Conservation (phyloP, 2,329 filamentous ascomycete species). For the Juglanconis oblonga region DNA sequence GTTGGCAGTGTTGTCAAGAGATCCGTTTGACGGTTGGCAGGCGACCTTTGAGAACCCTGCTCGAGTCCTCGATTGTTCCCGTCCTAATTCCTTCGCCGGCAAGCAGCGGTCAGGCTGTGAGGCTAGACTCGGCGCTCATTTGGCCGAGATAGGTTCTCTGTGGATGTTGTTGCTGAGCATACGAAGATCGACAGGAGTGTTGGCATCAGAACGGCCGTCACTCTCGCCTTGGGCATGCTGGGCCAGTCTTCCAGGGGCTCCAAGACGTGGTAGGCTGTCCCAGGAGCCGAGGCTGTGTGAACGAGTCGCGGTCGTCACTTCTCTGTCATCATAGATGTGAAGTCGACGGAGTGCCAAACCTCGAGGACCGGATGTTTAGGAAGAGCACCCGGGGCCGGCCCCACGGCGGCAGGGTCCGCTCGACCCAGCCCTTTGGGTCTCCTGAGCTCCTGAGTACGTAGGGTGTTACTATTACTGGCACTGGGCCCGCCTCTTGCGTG, state of each 20-base stretch:
- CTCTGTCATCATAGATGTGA: background rate
- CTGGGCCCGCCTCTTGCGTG: background rate
- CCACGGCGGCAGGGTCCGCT: conserved; percentile 12
- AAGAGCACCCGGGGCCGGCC: background rate
- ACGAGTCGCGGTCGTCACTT: background rate
- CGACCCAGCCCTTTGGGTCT: conserved; percentile 14
- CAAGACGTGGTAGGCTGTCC: background rate
- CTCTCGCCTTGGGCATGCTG: too few species aligned
- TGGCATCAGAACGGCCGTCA: background rate
- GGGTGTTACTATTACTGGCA: background rate
- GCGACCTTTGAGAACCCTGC: too few species aligned
- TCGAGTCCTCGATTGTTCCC: too few species aligned
- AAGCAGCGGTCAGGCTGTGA: too few species aligned
- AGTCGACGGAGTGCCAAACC: too few species aligned
- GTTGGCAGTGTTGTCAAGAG: too few species aligned
- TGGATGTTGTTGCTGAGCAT: background rate
- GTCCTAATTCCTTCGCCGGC: too few species aligned
- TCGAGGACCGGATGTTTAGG: background rate
- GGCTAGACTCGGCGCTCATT: background rate
- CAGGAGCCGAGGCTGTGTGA: background rate
- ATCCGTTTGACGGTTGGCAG: too few species aligned
- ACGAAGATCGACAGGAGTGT: background rate
- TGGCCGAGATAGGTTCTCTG: background rate
- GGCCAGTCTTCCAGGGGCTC: background rate
- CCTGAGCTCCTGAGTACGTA: conserved; percentile 6